These are phyloP conservation scores for Kodamaea fungicola DNA, from an alignment of 1,139 yeast species.

Conservation along the genomic window DNA sequence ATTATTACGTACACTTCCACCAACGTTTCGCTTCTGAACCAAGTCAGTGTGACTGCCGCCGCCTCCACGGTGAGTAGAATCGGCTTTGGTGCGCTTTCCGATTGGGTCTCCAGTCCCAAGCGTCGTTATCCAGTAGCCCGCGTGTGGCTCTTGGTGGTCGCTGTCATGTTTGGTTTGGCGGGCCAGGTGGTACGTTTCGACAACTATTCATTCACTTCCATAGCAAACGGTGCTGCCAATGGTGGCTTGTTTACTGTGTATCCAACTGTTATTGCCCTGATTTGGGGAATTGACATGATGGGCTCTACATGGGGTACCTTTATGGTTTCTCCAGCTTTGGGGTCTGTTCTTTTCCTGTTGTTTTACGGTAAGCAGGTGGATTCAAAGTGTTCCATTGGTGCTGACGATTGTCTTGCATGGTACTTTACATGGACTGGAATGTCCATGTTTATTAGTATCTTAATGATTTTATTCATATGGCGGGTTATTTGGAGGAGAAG, in stretches of 20 bases:
- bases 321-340: constrained; percentile 88
- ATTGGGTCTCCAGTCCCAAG: constrained; percentile 36
- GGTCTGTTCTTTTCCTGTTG: constrained; percentile 68
- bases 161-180: constrained; percentile 40
- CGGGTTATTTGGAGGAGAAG: constrained; percentile 30
- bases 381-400: constrained; percentile 20
- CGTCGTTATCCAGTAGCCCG: constrained; percentile 31
- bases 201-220: constrained; percentile 38
- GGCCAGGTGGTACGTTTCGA: constrained; percentile 30
- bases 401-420: constrained; percentile 23
- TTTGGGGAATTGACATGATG: constrained; percentile 88
- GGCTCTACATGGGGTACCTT: constrained; percentile 95
- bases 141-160: constrained; percentile 40
- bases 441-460: constrained; percentile 30
- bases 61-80: constrained; percentile 49
- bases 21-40: constrained; percentile 46
- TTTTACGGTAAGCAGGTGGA: constrained; percentile 71
- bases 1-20: constrained; percentile 34
- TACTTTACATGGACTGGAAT: constrained; percentile 35
- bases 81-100: constrained; percentile 63
- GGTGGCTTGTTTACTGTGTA: constrained; percentile 84
- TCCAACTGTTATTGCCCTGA: constrained; percentile 76
- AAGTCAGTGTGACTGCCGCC: constrained; percentile 38
- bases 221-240: constrained; percentile 66
- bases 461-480: constrained; percentile 32